Base-by-base conservation (phyloP, 139 green algal genomes). In the Trebouxia sp. region DNA sequence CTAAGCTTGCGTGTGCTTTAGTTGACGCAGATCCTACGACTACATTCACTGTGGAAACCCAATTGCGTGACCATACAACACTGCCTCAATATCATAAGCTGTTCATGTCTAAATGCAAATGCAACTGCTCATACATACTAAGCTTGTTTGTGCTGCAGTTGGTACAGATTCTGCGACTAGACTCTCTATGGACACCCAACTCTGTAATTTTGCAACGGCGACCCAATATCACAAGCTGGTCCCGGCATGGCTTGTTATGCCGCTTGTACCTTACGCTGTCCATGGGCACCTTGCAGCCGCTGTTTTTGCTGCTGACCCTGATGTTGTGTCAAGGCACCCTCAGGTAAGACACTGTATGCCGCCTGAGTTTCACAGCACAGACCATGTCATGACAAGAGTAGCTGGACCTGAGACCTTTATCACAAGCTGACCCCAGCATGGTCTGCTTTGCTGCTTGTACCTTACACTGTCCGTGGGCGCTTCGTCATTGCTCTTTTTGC, bases 391-490 rank as follows among this genome's bases (percentile, higher is more conserved):
- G n/a, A n/a, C n/a, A n/a, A n/a, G n/a, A n/a, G n/a, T n/a, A n/a
- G n/a, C n/a, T n/a, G n/a, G n/a, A n/a, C n/a, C n/a, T n/a, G n/a
- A n/a, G n/a, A n/a, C n/a, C n/a, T n/a, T n/a, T n/a, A n/a, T n/a
- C n/a, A n/a, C 79, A 58, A 30, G n/a, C 50, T 83, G 79, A 67
- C 66, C 35, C 12, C 28, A 50, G n/a, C 39, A 83, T 3, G 79
- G 79, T 17, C 11, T 65, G 39, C 43, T 85, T 14, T 85, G 81
- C 74, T 74, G 81, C 32, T 45, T 81, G 32, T 85, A 85, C 45
- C 75, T 85, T 6, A 50, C 38, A 24, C 20, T 85, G 32, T 81
- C 74, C 12, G 47, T 85, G 22, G 81, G 81, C 43, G 24, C 76
- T 30, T 67, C 81, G 43, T 58, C 81, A 43, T 74, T 74, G 26